Percentiles rank a stretch among this genome's conserved stretches.
Conservation (phyloP, 192 early-diverging fungal species). For the Diversispora epigaea region DNA sequence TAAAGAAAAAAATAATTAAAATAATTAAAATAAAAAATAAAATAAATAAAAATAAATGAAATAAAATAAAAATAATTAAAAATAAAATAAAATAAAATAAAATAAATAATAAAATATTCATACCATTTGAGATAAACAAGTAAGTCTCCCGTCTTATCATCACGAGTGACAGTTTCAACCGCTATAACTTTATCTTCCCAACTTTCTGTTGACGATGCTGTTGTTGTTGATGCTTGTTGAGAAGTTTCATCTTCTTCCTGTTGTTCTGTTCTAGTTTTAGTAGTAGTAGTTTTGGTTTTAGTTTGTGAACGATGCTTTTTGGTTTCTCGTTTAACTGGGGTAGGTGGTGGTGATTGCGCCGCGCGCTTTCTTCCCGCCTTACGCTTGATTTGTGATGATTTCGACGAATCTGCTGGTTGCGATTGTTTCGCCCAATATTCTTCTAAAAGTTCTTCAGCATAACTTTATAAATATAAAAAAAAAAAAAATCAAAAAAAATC, state of each 20-base stretch:
- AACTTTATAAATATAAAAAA: not conserved
- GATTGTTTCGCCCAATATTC: constrained; percentile 21
- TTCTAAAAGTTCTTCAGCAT: constrained; percentile 20
- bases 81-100: no score
- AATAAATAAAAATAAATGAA: no score
- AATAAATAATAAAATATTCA: not conserved
- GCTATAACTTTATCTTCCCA: constrained; percentile 20
- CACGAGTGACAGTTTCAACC: constrained; percentile 32
- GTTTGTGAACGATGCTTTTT: not conserved
- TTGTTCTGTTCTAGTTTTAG: constrained; percentile 13
- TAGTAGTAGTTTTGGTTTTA: constrained; percentile 3
- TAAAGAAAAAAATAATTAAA: not conserved
- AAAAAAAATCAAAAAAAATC: not conserved
- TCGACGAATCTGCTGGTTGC: not conserved
- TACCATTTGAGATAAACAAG: constrained; percentile 32
- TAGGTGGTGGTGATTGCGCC: not conserved
- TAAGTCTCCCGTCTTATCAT: constrained; percentile 32
- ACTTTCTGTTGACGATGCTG: no score
- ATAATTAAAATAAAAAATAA: not conserved
- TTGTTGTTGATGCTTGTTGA: no score
- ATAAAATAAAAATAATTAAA: no score
- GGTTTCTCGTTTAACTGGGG: not conserved
- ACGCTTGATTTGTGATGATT: not conserved
- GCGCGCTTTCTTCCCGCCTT: not conserved
- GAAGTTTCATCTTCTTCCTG: not conserved